Evolutionary conservation across 1,284 basidiomycete genomes (phyloP).

Genomic region (Moniliella sp.): DNA sequence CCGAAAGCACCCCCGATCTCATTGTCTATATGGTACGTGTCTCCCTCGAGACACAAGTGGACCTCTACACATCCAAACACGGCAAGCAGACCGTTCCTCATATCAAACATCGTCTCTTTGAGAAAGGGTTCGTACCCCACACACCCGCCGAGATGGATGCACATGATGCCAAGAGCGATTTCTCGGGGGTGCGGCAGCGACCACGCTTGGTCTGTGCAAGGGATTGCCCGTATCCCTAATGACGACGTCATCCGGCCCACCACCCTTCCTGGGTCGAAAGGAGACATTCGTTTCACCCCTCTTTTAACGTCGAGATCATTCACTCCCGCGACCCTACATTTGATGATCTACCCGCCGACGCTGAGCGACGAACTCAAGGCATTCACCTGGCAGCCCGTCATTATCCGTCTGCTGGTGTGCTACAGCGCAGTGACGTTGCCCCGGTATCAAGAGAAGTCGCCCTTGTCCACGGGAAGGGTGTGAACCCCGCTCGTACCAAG

Average conservation of each 20-base stretch:
- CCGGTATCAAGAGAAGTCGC: no score
- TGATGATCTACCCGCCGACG: no score
- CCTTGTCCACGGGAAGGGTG: no score
- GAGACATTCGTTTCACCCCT: slow-evolving; percentile 22
- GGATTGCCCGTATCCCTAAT: slow-evolving; percentile 28
- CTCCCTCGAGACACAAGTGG: slow-evolving; percentile 26
- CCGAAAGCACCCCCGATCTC: slow-evolving; percentile 28
- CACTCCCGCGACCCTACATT: slow-evolving; percentile 16
- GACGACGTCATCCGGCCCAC: slow-evolving; percentile 27
- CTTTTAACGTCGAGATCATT: slow-evolving; percentile 26
- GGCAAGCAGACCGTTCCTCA: no score
- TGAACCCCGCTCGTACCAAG: no score
- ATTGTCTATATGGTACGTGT: slow-evolving; percentile 31
- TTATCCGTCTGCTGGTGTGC: no score
- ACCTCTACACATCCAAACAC: no score
- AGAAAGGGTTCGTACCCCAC: slow-evolving; percentile 26
- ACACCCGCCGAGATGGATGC: slow-evolving; percentile 17
- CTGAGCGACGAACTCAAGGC: no score
- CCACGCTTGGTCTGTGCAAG: slow-evolving; percentile 33
- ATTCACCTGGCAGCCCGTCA: no score
- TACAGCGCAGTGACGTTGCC: no score
- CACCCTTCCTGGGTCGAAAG: slow-evolving; percentile 21
- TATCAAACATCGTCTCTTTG: slow-evolving; percentile 25
- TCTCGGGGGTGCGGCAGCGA: no score
- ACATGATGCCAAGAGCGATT: slow-evolving; percentile 12